Conservation (phyloP, 2,329 filamentous ascomycete genomes). For the Fusarium cicatricum region DNA sequence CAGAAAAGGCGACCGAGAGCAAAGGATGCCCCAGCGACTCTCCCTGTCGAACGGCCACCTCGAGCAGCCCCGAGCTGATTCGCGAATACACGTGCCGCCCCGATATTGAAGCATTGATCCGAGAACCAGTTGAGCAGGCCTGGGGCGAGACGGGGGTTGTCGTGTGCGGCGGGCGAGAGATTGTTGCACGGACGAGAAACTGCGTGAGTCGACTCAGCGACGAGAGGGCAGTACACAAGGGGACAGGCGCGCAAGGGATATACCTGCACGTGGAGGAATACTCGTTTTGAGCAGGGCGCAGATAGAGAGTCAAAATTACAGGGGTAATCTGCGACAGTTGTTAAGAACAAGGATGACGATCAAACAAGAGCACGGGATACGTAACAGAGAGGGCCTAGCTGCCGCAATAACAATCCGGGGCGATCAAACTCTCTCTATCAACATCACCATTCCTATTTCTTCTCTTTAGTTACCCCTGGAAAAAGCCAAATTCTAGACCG, state of each 20-base stretch:
- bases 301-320: not conserved
- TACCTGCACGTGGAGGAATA: slow-evolving; percentile 69
- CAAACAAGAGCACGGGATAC: not conserved
- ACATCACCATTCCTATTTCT: too few relatives aligned
- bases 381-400: not conserved
- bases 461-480: too few relatives aligned
- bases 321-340: not conserved
- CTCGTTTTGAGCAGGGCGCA: slow-evolving; percentile 51
- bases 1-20: slow-evolving; percentile 13
- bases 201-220: slow-evolving; percentile 64
- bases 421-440: too few relatives aligned
- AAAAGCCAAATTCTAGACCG: slow-evolving; percentile 7
- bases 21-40: slow-evolving; percentile 26
- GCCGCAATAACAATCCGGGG: not conserved
- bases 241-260: slow-evolving; percentile 70
- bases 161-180: slow-evolving; percentile 65
- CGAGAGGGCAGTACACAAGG: slow-evolving; percentile 70
- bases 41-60: slow-evolving; percentile 15
- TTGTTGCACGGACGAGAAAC: slow-evolving; percentile 63
- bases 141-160: slow-evolving; percentile 69
- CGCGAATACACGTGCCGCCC: slow-evolving; percentile 57
- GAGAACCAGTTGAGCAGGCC: slow-evolving; percentile 63
- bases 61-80: slow-evolving; percentile 43
- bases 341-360: not conserved
- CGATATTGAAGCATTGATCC: slow-evolving; percentile 60